Conservation (phyloP, 2,329 filamentous ascomycete species). For the Aureobasidium sp. region DNA sequence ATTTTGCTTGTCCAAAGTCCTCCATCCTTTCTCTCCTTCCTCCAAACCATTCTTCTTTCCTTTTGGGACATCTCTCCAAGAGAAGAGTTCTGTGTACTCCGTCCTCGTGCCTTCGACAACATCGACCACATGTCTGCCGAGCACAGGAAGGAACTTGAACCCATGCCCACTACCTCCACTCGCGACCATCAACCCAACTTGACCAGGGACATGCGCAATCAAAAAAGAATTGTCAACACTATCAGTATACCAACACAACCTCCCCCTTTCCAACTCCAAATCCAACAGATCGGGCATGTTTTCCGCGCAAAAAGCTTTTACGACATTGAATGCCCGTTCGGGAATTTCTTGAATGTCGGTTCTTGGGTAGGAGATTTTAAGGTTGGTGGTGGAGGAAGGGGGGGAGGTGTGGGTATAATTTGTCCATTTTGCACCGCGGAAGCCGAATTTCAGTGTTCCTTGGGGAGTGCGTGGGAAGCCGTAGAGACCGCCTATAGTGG, state of each 20-base stretch:
- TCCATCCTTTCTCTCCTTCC: slow-evolving; percentile 25
- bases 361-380: slow-evolving; percentile 20
- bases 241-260: slow-evolving; percentile 21
- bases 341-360: slow-evolving; percentile 21
- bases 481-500: slow-evolving; percentile 20
- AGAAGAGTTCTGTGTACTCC: slow-evolving; percentile 23
- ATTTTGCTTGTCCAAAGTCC: slow-evolving; percentile 24
- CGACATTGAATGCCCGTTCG: slow-evolving; percentile 22
- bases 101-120: slow-evolving; percentile 20
- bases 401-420: slow-evolving; percentile 17
- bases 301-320: slow-evolving; percentile 18
- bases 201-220: slow-evolving; percentile 15
- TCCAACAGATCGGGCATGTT: slow-evolving; percentile 22
- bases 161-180: slow-evolving; percentile 28
- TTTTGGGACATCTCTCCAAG: slow-evolving; percentile 21
- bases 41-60: slow-evolving; percentile 25
- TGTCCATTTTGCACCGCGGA: slow-evolving; percentile 26
- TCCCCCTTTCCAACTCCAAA: slow-evolving; percentile 16
- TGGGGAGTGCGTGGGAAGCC: slow-evolving; percentile 22
- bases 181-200: slow-evolving; percentile 24
- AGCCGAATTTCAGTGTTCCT: slow-evolving; percentile 24
- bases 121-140: slow-evolving; percentile 26
- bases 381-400: neutral
- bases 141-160: slow-evolving; percentile 29
- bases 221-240: slow-evolving; percentile 19